These are phyloP conservation scores for Magnusiomyces clavatus DNA, from an alignment of 1,139 yeast species.

Conservation along the genomic window DNA sequence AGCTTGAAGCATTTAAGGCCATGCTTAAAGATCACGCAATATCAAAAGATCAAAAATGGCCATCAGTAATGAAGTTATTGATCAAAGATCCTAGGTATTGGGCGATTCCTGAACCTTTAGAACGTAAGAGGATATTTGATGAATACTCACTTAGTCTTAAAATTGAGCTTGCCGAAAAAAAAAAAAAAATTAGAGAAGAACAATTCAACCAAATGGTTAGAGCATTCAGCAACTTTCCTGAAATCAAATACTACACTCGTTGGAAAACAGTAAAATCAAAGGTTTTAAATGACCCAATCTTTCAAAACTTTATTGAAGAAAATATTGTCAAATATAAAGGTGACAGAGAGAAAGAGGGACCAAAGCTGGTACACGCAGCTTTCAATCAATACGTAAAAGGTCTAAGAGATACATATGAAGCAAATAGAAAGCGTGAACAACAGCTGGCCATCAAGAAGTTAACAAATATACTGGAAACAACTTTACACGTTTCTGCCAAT, in stretches of 20 bases:
- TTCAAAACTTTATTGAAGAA: constrained; percentile 24
- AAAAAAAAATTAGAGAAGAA: constrained; percentile 40
- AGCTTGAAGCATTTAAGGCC: constrained; percentile 41
- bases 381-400: constrained; percentile 43
- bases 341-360: constrained; percentile 17
- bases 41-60: constrained; percentile 34
- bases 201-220: constrained; percentile 48
- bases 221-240: constrained; percentile 38
- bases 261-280: constrained; percentile 53
- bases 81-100: constrained; percentile 61
- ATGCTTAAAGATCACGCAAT: constrained; percentile 39
- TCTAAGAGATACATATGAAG: constrained; percentile 38
- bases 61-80: constrained; percentile 52
- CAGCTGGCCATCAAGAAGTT: constrained; percentile 21
- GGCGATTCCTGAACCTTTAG: constrained; percentile 53
- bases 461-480: constrained; percentile 18
- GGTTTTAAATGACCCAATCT: constrained; percentile 53
- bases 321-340: too few relatives aligned
- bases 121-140: constrained; percentile 58
- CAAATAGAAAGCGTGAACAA: constrained; percentile 18
- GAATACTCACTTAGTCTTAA: constrained; percentile 50
- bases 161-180: constrained; percentile 40
- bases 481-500: constrained; percentile 30
- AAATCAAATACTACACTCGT: constrained; percentile 50
- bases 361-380: constrained; percentile 28